phyloP scores from a whole-genome alignment of 768 basidiomycete species.

The Pisolithus marmoratus region DNA sequence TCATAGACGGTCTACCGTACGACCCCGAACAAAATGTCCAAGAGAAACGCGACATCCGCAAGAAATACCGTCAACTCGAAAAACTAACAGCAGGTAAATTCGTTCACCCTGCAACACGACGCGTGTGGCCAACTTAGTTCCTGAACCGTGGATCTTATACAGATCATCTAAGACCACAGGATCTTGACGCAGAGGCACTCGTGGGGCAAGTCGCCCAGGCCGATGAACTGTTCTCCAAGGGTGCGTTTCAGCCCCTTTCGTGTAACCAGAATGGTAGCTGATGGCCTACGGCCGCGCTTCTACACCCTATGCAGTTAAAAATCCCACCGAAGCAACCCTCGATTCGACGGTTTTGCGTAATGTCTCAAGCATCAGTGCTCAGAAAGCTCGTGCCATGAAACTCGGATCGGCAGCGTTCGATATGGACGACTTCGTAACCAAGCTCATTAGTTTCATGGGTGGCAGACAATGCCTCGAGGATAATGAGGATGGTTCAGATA shows the following conservation, averaged over 20 bases:
- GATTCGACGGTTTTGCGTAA: conserved; percentile 80
- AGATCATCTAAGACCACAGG: conserved; percentile 48
- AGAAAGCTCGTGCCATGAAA: conserved; percentile 89
- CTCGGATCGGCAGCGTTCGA: conserved; percentile 87
- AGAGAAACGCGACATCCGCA: conserved; percentile 68
- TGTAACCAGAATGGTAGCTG: not conserved
- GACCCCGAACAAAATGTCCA: conserved; percentile 84
- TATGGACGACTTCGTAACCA: conserved; percentile 81
- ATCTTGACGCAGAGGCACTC: conserved; percentile 52
- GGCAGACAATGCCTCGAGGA: conserved; percentile 47
- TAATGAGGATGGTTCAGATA: conserved; percentile 43
- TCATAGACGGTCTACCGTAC: conserved; percentile 43
- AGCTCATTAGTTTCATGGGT: conserved; percentile 72
- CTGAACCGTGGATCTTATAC: conserved; percentile 2
- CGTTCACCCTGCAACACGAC: not conserved
- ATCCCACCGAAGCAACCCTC: conserved; percentile 83
- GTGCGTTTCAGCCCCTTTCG: conserved; percentile 26
- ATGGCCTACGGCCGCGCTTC: too few species aligned
- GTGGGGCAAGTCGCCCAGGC: conserved; percentile 51
- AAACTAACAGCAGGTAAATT: conserved; percentile 55
- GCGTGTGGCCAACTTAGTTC: not conserved
- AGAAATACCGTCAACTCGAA: conserved; percentile 64
- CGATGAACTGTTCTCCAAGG: conserved; percentile 60
- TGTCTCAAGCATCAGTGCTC: conserved; percentile 73
- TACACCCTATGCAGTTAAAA: conserved; percentile 46